These are phyloP conservation scores for Tricholoma hemisulphureum DNA, from an alignment of 768 basidiomycete genomes.

Conservation along the genomic window DNA sequence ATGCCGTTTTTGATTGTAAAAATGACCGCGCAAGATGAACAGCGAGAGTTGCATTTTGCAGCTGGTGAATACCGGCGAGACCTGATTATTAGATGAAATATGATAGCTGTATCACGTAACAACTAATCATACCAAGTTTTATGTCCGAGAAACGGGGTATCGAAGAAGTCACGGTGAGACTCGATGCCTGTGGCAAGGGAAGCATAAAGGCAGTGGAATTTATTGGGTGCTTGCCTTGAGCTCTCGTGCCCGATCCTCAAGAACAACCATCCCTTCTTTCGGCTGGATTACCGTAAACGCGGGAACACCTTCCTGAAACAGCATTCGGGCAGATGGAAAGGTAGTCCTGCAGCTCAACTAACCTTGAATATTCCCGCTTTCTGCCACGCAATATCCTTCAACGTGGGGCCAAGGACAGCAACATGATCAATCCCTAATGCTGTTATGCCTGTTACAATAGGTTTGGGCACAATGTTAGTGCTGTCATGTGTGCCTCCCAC, in stretches of 20 bases:
- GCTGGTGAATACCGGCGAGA: conserved; percentile 82
- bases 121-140: conserved; percentile 54
- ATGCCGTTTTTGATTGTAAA: conserved; percentile 38
- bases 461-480: conserved; percentile 91
- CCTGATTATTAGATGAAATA: conserved; percentile 42
- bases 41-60: conserved; percentile 85
- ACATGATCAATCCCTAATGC: conserved; percentile 93
- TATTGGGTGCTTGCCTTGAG: conserved; percentile 47
- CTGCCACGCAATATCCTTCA: conserved; percentile 89
- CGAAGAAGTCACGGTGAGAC: conserved; percentile 61
- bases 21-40: conserved; percentile 70
- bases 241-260: conserved; percentile 66
- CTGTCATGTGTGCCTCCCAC: conserved; percentile 93
- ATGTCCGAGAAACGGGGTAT: conserved; percentile 49
- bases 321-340: conserved; percentile 1
- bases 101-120: neutral
- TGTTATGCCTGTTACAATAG: conserved; percentile 87
- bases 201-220: neutral
- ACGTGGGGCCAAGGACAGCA: conserved; percentile 80
- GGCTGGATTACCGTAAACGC: conserved; percentile 84
- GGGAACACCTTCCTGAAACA: conserved; percentile 68
- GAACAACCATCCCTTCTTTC: conserved; percentile 59
- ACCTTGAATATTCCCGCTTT: conserved; percentile 98
- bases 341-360: conserved; percentile 7
- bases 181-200: conserved; percentile 50